Conservation (phyloP, 1,139 yeast species). For the Scheffersomyces segobiensis region DNA sequence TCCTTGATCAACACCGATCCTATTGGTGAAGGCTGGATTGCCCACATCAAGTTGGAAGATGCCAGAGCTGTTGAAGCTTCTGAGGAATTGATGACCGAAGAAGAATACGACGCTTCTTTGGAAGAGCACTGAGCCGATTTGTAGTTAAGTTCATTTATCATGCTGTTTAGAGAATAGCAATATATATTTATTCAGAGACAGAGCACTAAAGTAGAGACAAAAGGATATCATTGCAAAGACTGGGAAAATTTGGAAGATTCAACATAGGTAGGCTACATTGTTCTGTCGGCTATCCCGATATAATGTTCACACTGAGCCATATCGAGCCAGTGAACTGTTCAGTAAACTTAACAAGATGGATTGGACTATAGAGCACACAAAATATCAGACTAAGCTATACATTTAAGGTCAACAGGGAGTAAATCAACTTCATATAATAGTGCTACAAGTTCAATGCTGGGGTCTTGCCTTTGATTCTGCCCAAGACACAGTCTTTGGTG, state of each 20-base stretch:
- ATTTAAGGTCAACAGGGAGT: no score
- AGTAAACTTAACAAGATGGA: background rate
- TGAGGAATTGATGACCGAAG: constrained; percentile 45
- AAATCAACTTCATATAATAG: background rate
- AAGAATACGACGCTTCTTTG: constrained; percentile 65
- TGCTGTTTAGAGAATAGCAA: background rate
- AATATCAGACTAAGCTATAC: background rate
- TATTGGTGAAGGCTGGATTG: constrained; percentile 92
- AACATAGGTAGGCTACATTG: no score
- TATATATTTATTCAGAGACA: background rate
- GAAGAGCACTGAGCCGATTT: constrained; percentile 37
- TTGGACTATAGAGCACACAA: background rate
- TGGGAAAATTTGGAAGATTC: no score
- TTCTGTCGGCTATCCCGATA: background rate
- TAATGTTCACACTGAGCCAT: background rate
- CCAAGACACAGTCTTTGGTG: constrained; percentile 48
- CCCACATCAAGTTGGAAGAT: constrained; percentile 62
- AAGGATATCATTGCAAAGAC: no score
- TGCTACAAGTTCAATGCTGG: constrained; percentile 36
- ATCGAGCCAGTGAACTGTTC: no score
- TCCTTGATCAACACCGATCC: constrained; percentile 84
- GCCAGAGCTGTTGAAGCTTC: constrained; percentile 19
- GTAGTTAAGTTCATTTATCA: background rate
- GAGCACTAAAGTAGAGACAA: background rate
- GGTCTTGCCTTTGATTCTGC: constrained; percentile 46